These are phyloP conservation scores for Tolypocladium pustulatum DNA, from an alignment of 2,329 filamentous ascomycete genomes.

Conservation along the genomic window DNA sequence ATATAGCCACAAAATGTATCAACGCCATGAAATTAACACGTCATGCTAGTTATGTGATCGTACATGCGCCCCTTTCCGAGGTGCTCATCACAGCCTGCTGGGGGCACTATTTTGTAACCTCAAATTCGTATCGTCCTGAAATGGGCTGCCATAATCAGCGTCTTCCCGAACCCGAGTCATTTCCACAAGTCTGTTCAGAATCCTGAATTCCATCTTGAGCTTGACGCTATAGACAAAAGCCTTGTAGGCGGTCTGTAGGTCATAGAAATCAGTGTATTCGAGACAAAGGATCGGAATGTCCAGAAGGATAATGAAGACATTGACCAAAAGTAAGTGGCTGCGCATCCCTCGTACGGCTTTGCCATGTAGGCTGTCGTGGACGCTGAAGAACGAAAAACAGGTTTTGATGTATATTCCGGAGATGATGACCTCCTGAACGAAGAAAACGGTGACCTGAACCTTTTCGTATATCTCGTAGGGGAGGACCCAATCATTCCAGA, in stretches of 20 bases:
- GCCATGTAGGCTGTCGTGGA: conserved; percentile 16
- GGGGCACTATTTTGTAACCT: background rate
- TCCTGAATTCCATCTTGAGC: conserved; percentile 21
- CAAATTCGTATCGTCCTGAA: background rate
- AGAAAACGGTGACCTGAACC: conserved; percentile 43
- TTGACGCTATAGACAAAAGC: conserved; percentile 20
- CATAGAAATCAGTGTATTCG: conserved; percentile 16
- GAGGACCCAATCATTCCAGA: conserved; percentile 3
- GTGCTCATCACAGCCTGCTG: background rate
- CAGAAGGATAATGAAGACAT: conserved; percentile 28
- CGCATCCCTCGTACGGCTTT: conserved; percentile 13
- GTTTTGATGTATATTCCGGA: conserved; percentile 42
- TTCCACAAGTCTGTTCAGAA: conserved; percentile 20
- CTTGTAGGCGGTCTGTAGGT: conserved; percentile 20
- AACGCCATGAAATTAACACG: too few relatives aligned
- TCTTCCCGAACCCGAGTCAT: conserved; percentile 3
- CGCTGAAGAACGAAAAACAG: conserved; percentile 33
- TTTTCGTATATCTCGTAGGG: conserved; percentile 35
- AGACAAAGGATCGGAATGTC: conserved; percentile 23
- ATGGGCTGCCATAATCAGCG: background rate
- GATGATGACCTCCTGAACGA: conserved; percentile 41
- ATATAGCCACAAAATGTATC: too few relatives aligned
- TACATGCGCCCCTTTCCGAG: too few relatives aligned
- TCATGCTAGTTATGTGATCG: too few relatives aligned
- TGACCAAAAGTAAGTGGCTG: conserved; percentile 28